Evolutionary conservation across 495 filamentous ascomycete genomes (phyloP).

Genomic region (Aspergillus coremiiformis): DNA sequence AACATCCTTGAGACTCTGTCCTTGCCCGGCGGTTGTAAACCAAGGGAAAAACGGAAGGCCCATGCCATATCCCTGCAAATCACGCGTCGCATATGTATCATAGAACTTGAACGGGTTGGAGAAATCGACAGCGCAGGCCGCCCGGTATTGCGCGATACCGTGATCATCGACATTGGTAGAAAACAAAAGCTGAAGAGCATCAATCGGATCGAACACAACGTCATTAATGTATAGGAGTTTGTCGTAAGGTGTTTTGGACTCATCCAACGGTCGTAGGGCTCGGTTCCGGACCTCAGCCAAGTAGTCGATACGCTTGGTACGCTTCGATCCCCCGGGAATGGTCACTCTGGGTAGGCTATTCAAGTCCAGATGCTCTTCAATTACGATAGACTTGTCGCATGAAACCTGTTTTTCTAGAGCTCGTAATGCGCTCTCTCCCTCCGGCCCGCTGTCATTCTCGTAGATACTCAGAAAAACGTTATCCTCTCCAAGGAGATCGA

Average conservation of each 20-base stretch:
- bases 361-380: conserved; percentile 46
- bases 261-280: conserved; percentile 57
- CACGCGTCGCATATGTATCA: conserved; percentile 72
- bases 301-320: conserved; percentile 65
- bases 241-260: conserved; percentile 45
- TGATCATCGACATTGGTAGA: conserved; percentile 57
- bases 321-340: conserved; percentile 52
- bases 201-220: conserved; percentile 61
- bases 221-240: conserved; percentile 74
- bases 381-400: conserved; percentile 49
- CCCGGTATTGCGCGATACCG: conserved; percentile 58
- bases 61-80: conserved; percentile 61
- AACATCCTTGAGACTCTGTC: conserved; percentile 52
- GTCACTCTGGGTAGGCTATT: conserved; percentile 47
- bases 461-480: conserved; percentile 52
- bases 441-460: conserved; percentile 60
- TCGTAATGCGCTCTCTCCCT: conserved; percentile 37
- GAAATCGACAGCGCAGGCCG: conserved; percentile 76
- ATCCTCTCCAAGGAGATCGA: conserved; percentile 50
- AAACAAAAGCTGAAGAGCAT: conserved; percentile 66
- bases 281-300: conserved; percentile 73
- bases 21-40: conserved; percentile 55
- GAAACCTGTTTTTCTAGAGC: conserved; percentile 35
- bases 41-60: conserved; percentile 70
- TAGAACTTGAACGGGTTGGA: conserved; percentile 73